These are phyloP conservation scores for Exophiala phaeomuriformis DNA, from an alignment of 2,329 filamentous ascomycete species.

Conservation along the genomic window DNA sequence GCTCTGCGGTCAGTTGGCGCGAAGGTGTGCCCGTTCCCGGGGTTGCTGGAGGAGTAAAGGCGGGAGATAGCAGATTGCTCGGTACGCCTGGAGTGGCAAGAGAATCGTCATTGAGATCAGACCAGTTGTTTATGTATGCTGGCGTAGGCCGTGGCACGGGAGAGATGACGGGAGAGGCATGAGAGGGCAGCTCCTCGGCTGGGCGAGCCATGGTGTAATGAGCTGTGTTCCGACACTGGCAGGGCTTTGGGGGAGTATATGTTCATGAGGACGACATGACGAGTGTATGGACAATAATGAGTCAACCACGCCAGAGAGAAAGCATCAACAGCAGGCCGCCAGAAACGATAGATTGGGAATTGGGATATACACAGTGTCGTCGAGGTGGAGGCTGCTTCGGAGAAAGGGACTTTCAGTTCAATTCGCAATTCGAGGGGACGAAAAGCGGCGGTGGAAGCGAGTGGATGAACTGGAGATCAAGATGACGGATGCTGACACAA, in stretches of 20 bases:
- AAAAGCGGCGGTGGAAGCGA: constrained; percentile 6
- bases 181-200: constrained; percentile 44
- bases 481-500: constrained; percentile 12
- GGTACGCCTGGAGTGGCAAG: constrained; percentile 42
- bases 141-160: constrained; percentile 32
- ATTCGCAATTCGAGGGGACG: constrained; percentile 1
- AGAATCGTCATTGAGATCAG: constrained; percentile 22
- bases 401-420: background rate
- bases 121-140: constrained; percentile 26
- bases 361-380: background rate
- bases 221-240: background rate
- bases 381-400: background rate
- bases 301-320: background rate
- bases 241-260: background rate
- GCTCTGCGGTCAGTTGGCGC: constrained; percentile 32
- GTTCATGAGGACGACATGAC: constrained; percentile 6
- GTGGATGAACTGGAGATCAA: background rate
- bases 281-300: background rate
- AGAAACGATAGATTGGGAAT: background rate
- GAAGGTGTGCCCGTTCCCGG: constrained; percentile 30
- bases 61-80: constrained; percentile 49
- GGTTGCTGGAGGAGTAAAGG: constrained; percentile 42
- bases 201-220: constrained; percentile 12
- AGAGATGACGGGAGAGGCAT: constrained; percentile 46
- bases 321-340: background rate